phyloP scores from a whole-genome alignment of 306 rosid genomes.

The Oemleria cerasiformis region DNA sequence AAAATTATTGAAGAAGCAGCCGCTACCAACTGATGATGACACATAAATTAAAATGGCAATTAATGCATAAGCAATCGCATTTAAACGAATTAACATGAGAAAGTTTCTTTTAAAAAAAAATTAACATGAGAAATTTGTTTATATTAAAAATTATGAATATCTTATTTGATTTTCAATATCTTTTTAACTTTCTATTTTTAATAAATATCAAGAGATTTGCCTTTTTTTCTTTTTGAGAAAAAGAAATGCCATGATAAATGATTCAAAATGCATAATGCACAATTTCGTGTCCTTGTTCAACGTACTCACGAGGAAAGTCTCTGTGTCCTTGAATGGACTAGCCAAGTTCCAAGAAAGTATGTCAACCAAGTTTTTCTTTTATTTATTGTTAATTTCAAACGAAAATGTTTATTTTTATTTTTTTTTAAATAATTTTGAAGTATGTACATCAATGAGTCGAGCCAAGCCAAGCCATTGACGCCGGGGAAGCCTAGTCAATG shows the following conservation, averaged over 20 bases:
- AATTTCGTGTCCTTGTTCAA: slow-evolving; percentile 6
- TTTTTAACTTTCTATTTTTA: too few relatives aligned
- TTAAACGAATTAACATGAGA: not conserved
- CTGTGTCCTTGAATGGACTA: not conserved
- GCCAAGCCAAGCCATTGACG: slow-evolving; percentile 10
- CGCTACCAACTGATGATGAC: too few relatives aligned
- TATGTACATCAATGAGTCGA: not conserved
- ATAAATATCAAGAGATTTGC: too few relatives aligned
- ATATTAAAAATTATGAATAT: not conserved
- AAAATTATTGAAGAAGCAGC: not conserved
- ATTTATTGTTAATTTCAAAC: not conserved
- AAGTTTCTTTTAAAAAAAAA: not conserved
- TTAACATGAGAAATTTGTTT: not conserved
- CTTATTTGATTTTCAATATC: not conserved
- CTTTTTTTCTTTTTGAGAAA: too few relatives aligned
- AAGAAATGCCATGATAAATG: not conserved
- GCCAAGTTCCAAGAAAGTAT: not conserved
- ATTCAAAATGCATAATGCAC: not conserved
- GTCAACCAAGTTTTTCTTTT: not conserved
- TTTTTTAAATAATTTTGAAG: not conserved
- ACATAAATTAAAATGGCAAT: too few relatives aligned
- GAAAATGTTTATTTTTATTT: not conserved
- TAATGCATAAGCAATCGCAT: not conserved
- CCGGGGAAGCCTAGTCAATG: slow-evolving; percentile 17
- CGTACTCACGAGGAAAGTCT: not conserved